phyloP scores from a whole-genome alignment of 768 basidiomycete genomes.

The Favolaschia claudopus region DNA sequence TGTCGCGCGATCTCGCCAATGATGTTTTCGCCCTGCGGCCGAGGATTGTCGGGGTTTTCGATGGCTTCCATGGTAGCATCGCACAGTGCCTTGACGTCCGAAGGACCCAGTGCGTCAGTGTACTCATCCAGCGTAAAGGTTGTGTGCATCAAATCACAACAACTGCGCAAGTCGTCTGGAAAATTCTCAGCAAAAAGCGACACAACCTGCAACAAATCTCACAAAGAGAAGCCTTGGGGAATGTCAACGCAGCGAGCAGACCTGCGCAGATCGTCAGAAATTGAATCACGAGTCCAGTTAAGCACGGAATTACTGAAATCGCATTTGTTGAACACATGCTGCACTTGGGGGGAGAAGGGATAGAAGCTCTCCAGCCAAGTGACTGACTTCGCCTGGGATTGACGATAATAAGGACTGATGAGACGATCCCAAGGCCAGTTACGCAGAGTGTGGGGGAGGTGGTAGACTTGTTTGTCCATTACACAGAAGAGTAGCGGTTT shows the following conservation, averaged over 20 bases:
- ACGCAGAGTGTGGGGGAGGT: conserved; percentile 24
- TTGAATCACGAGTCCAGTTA: not conserved
- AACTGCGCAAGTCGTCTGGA: conserved; percentile 28
- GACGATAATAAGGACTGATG: conserved; percentile 20
- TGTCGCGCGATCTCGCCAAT: conserved; percentile 14
- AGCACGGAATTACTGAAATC: conserved; percentile 24
- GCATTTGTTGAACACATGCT: conserved; percentile 29
- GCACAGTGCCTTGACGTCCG: not conserved
- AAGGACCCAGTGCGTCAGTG: conserved; percentile 19
- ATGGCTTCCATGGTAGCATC: conserved; percentile 14
- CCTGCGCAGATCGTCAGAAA: not conserved
- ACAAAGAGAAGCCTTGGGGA: not conserved
- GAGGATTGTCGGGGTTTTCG: conserved; percentile 4
- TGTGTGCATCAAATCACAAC: conserved; percentile 31
- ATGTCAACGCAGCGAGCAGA: not conserved
- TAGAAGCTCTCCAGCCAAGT: conserved; percentile 27
- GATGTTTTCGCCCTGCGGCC: conserved; percentile 6
- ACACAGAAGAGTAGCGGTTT: too few relatives aligned
- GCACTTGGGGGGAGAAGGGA: conserved; percentile 20
- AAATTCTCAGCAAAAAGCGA: not conserved
- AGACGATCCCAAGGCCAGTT: conserved; percentile 28
- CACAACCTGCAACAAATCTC: too few relatives aligned
- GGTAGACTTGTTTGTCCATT: too few relatives aligned
- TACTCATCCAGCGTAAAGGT: conserved; percentile 34
- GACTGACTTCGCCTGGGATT: conserved; percentile 9